Conservation (phyloP, 805 yeast genomes). For the Lipomyces orientalis region DNA sequence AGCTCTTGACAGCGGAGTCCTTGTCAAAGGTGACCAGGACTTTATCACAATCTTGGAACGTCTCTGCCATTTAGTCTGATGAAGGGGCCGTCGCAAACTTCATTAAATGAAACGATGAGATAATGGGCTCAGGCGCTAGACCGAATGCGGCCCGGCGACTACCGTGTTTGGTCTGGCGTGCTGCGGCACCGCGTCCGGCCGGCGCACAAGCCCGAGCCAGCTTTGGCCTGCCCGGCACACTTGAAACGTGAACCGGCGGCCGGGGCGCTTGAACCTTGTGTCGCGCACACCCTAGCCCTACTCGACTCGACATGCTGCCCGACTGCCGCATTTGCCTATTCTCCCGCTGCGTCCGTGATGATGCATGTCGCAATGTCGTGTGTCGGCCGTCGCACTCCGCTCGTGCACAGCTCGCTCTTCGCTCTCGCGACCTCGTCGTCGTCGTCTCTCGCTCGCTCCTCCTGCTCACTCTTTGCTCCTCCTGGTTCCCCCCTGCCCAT, state of each 20-base stretch:
- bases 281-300: background rate
- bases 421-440: conserved; percentile 13
- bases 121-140: conserved; percentile 37
- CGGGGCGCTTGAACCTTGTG: background rate
- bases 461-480: background rate
- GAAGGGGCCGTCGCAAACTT: background rate
- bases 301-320: background rate
- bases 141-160: conserved; percentile 72
- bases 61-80: background rate
- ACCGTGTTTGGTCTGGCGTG: conserved; percentile 58
- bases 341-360: background rate
- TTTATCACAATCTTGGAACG: background rate
- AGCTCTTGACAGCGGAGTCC: too few species aligned
- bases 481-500: background rate
- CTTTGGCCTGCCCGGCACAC: conserved; percentile 1
- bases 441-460: conserved; percentile 5
- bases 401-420: conserved; percentile 14
- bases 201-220: background rate
- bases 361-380: background rate
- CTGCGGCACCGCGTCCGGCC: background rate
- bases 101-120: background rate
- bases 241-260: background rate
- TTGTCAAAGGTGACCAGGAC: background rate
- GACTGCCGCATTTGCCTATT: background rate
- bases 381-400: conserved; percentile 2